Evolutionary conservation across 257 asterid species (phyloP).

Genomic region (Nicotiana tomentosiformis): DNA sequence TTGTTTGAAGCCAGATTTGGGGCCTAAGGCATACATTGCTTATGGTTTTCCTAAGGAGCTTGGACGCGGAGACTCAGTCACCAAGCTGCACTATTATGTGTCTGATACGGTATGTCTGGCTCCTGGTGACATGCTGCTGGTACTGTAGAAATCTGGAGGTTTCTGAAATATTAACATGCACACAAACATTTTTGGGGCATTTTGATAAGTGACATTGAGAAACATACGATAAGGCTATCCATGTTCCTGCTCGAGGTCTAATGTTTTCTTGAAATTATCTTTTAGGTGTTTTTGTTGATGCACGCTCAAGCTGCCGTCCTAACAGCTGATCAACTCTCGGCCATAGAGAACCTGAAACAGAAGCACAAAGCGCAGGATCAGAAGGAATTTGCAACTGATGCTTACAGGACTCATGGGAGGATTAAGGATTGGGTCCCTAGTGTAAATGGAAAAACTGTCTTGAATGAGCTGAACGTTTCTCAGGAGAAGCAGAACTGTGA

Average conservation of each 20-base stretch:
- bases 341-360: conserved; percentile 32
- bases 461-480: neutral
- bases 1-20: neutral
- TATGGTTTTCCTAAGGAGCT: neutral
- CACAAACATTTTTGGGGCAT: neutral
- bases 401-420: neutral
- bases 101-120: neutral
- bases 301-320: conserved; percentile 37
- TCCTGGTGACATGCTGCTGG: neutral
- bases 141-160: neutral
- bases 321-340: conserved; percentile 12
- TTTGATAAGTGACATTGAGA: neutral
- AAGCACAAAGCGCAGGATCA: neutral
- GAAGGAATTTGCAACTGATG: conserved; percentile 15
- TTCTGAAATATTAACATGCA: neutral
- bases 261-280: conserved; percentile 4
- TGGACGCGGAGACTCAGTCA: neutral
- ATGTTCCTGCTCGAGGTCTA: neutral
- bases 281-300: conserved; percentile 71
- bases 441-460: neutral
- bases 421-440: neutral
- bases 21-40: neutral
- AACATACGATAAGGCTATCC: neutral
- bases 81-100: neutral
- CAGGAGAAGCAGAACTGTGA: neutral